Percentiles rank a stretch among this genome's conserved stretches.
Evolutionary conservation across 306 rosid genomes (phyloP).

Genomic region (Cyclanthera cordifolia): DNA sequence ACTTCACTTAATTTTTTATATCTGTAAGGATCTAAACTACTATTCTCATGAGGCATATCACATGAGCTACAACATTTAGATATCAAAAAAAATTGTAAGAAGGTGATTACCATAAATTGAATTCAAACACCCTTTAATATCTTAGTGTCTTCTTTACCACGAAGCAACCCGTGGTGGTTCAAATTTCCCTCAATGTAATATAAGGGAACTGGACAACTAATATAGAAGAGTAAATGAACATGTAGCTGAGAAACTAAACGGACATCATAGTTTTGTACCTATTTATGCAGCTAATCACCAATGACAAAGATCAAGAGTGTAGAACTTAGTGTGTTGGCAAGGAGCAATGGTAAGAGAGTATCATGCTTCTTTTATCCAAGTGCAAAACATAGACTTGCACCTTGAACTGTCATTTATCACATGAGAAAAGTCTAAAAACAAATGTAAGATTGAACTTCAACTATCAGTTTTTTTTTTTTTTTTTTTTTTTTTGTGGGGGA

Average conservation of each 20-base stretch:
- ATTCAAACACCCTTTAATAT: no score
- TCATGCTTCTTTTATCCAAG: constrained; percentile 67
- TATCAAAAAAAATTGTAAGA: no score
- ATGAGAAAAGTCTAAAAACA: background rate
- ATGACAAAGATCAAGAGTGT: constrained; percentile 68
- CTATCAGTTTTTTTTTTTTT: accelerated
- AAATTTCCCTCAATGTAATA: background rate
- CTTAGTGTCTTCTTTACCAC: no score
- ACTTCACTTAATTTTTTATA: background rate
- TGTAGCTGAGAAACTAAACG: background rate
- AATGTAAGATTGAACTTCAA: background rate
- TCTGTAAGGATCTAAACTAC: no score
- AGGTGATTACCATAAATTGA: no score
- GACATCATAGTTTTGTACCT: background rate
- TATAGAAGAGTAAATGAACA: background rate
- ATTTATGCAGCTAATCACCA: constrained; percentile 47
- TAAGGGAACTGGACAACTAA: background rate
- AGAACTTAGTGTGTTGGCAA: constrained; percentile 53
- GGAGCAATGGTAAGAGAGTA: constrained; percentile 46
- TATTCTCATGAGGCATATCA: no score
- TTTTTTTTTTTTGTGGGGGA: background rate
- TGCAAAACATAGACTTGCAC: constrained; percentile 18
- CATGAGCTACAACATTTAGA: no score
- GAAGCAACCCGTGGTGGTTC: no score
- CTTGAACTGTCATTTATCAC: constrained; percentile 13